These are phyloP conservation scores for Lachnellula cervina DNA, from an alignment of 2,329 filamentous ascomycete species.

Conservation along the genomic window DNA sequence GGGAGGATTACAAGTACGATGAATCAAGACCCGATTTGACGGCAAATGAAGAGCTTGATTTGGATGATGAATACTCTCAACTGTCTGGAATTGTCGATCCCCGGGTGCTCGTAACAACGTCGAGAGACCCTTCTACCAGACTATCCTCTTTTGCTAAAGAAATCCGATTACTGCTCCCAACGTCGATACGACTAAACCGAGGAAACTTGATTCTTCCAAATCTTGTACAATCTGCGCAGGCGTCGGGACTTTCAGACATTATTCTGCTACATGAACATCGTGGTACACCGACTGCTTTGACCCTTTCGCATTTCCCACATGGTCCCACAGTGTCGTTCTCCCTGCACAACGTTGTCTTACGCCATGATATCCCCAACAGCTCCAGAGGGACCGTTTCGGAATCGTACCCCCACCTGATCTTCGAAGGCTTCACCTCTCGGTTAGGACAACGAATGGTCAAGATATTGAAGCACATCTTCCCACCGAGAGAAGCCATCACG, in stretches of 20 bases:
- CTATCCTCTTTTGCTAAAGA: constrained; percentile 92
- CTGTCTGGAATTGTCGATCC: constrained; percentile 90
- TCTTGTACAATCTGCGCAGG: constrained; percentile 74
- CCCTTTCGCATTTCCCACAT: constrained; percentile 80
- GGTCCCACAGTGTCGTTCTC: constrained; percentile 85
- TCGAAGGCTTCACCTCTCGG: constrained; percentile 83
- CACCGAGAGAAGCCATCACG: constrained; percentile 73
- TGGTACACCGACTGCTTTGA: constrained; percentile 85
- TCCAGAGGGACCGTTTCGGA: constrained; percentile 85
- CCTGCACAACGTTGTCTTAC: constrained; percentile 85
- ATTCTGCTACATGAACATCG: constrained; percentile 88
- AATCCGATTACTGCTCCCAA: constrained; percentile 76
- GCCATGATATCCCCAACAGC: constrained; percentile 87
- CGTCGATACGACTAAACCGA: constrained; percentile 81
- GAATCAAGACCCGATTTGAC: constrained; percentile 69
- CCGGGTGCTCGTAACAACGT: constrained; percentile 84
- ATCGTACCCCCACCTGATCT: constrained; percentile 89
- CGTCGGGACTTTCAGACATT: constrained; percentile 77
- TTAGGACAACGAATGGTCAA: constrained; percentile 81
- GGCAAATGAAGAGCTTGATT: constrained; percentile 62
- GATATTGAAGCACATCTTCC: constrained; percentile 90
- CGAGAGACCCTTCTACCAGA: constrained; percentile 77
- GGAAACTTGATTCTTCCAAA: constrained; percentile 86
- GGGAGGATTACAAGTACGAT: constrained; percentile 90
- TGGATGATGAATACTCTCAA: constrained; percentile 87